Base-by-base conservation (phyloP, 2,329 filamentous ascomycete genomes). In the Periconia sp. region DNA sequence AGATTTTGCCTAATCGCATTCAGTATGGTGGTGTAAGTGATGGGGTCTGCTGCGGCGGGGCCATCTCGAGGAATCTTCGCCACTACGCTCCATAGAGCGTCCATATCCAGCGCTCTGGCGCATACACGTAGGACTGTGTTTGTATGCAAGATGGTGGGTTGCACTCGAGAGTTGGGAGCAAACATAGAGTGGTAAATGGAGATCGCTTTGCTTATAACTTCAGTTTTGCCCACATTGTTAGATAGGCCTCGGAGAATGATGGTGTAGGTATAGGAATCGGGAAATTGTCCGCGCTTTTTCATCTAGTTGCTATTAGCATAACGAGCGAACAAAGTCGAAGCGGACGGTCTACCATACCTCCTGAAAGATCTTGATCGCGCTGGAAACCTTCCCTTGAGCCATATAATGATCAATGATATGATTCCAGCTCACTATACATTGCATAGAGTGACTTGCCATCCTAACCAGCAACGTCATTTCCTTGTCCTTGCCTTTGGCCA, bases 61-160 rank as follows among this genome's bases (percentile, higher is more conserved):
- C 85, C 88, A 10, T 71, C 76, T 14, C 86, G 82, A 15, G 92
- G 88, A 53, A 93, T 81, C 31, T 86, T 85, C n/a, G 85, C 82
- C 42, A 87, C 84, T 58, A 97, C 82, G 50, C 83, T 82, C 80
- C 94, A 96, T 61, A 97, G 77, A 15, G 87, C 84, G 61, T 96
- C 91, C 72, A 96, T 81, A 68, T 97, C 88, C 13, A 80, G 72
- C 3, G 89, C 87, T 53, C 85, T 82, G 45, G 87, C 83, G 70
- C 92, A 97, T 9, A 94, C 89, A 54, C 87, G 85, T 43, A 99
- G 78, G n/a, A 92, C 85, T 10, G 92, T 90, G 70, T 99, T 99
- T 58, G 90, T 85, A 68, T 97, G 94, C 52, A 91, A 89, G 35
- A 87, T 88, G 61, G 86, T 90, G 15, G 90, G 88, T 59, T 86